Percentiles rank a stretch among this genome's conserved stretches.
phyloP scores from a whole-genome alignment of 305 asterid genomes.

The Solanum hybrid region DNA sequence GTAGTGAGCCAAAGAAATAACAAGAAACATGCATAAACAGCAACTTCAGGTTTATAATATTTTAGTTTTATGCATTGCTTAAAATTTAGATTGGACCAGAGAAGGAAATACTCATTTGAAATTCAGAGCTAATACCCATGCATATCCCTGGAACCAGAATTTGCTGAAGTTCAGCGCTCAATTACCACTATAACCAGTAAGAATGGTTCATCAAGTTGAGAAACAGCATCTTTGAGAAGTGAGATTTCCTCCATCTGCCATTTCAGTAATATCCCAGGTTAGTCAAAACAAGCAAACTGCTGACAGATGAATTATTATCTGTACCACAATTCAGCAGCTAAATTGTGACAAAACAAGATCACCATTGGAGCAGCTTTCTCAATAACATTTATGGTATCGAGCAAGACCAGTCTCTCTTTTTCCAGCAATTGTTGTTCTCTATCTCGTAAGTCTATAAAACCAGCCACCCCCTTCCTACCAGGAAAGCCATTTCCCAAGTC shows the following conservation, averaged over 20 bases:
- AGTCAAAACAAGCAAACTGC: conserved; percentile 15
- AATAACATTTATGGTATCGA: conserved; percentile 56
- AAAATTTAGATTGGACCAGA: conserved; percentile 23
- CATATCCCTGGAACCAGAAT: conserved; percentile 90
- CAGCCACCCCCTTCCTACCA: conserved; percentile 44
- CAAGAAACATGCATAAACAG: background rate
- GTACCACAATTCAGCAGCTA: conserved; percentile 37
- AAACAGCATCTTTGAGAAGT: conserved; percentile 96
- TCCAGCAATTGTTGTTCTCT: conserved; percentile 52
- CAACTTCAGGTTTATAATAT: background rate
- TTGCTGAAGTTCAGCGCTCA: conserved; percentile 99
- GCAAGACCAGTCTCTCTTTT: conserved; percentile 53
- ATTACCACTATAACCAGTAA: conserved; percentile 99
- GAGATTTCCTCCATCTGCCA: conserved; percentile 96
- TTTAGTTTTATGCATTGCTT: background rate
- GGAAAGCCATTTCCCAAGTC: conserved; percentile 47
- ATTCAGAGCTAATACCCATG: conserved; percentile 96
- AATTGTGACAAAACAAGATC: conserved; percentile 57
- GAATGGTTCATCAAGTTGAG: conserved; percentile 92
- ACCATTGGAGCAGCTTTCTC: conserved; percentile 86
- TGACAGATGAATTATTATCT: conserved; percentile 12
- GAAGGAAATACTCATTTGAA: conserved; percentile 49
- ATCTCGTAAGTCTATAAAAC: conserved; percentile 51
- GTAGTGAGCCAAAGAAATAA: background rate
- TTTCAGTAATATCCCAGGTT: conserved; percentile 21